Conservation (phyloP, 2,329 filamentous ascomycete genomes). For the Xylaria sp. region DNA sequence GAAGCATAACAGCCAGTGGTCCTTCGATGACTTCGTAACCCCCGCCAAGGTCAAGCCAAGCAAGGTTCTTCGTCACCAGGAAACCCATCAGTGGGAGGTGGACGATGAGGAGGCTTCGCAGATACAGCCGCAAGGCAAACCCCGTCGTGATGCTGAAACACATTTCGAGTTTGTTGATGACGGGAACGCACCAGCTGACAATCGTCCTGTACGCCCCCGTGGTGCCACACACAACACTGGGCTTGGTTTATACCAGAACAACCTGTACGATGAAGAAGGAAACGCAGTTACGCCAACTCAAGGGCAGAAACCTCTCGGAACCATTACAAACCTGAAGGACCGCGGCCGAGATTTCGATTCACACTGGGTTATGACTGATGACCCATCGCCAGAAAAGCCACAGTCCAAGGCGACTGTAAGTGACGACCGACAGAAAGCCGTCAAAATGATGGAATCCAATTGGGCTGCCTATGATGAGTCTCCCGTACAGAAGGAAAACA, state of each 20-base stretch:
- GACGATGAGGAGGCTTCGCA: constrained; percentile 72
- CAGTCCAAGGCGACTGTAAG: constrained; percentile 59
- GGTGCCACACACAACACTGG: constrained; percentile 74
- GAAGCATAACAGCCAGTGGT: constrained; percentile 82
- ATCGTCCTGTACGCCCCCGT: constrained; percentile 60
- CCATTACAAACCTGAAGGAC: constrained; percentile 78
- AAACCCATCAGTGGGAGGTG: constrained; percentile 82
- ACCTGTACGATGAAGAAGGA: constrained; percentile 72
- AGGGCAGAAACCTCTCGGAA: constrained; percentile 64
- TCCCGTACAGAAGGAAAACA: constrained; percentile 66
- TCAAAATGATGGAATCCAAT: constrained; percentile 78
- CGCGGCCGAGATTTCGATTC: constrained; percentile 80
- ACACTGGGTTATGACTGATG: constrained; percentile 81
- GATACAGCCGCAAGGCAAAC: constrained; percentile 69
- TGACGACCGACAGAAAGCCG: constrained; percentile 73
- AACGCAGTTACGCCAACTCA: constrained; percentile 51
- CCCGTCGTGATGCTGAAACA: constrained; percentile 80
- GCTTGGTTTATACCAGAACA: constrained; percentile 80
- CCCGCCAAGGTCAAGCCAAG: constrained; percentile 76
- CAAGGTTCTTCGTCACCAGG: constrained; percentile 71
- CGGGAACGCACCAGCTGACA: constrained; percentile 66
- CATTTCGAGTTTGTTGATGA: constrained; percentile 90
- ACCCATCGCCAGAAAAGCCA: constrained; percentile 63
- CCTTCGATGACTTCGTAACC: constrained; percentile 87
- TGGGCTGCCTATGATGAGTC: constrained; percentile 69